These are phyloP conservation scores for Calamus simplicifolius DNA, from an alignment of 176 grass and related monocot species.

Conservation along the genomic window DNA sequence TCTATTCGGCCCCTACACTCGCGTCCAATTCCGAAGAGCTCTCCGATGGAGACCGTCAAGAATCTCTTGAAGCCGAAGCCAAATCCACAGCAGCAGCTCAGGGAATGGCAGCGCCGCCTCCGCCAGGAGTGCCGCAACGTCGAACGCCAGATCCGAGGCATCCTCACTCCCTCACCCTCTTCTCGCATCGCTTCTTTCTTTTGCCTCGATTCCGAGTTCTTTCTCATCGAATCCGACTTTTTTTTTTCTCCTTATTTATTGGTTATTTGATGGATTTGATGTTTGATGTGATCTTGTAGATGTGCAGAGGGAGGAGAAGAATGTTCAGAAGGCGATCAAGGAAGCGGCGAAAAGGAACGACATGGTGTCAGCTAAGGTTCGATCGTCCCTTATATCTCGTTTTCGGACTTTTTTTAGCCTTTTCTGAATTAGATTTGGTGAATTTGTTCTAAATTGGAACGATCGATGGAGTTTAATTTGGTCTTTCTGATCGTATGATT, in stretches of 20 bases:
- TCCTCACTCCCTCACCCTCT: background rate
- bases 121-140: slow-evolving; percentile 69
- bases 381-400: background rate
- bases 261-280: background rate
- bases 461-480: background rate
- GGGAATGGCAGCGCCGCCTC: slow-evolving; percentile 93
- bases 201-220: no score
- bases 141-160: slow-evolving; percentile 92
- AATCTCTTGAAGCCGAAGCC: slow-evolving; percentile 56
- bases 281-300: slow-evolving; percentile 26
- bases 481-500: background rate
- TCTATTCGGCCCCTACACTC: no score
- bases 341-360: slow-evolving; percentile 87
- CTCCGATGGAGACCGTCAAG: slow-evolving; percentile 66
- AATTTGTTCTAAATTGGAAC: no score
- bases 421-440: no score
- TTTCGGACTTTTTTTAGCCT: no score
- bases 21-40: no score
- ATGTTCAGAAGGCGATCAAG: slow-evolving; percentile 83
- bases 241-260: background rate
- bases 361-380: slow-evolving; percentile 84
- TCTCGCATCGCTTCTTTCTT: background rate
- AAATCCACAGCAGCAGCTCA: slow-evolving; percentile 69
- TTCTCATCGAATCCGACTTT: no score
- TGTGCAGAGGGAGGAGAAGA: slow-evolving; percentile 87